Percentiles rank a stretch among this genome's conserved stretches.
Evolutionary conservation across 345 rosid species (phyloP).

Genomic region (Linum lewisii): DNA sequence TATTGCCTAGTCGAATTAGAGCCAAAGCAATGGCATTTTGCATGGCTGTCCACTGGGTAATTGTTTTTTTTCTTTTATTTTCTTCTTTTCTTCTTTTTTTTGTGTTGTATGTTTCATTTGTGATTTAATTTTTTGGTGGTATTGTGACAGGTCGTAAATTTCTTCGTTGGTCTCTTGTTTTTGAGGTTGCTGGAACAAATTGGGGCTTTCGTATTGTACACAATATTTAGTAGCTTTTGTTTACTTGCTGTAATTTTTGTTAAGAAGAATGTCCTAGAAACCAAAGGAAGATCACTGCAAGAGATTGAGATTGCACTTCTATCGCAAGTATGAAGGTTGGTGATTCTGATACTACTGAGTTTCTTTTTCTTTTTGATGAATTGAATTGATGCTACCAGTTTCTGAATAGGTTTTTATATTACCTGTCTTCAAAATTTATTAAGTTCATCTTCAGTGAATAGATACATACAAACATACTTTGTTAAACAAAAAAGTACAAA

Average conservation of each 20-base stretch:
- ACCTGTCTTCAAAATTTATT: no score
- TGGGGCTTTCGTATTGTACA: constrained; percentile 53
- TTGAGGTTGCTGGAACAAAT: constrained; percentile 70
- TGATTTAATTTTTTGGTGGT: constrained; percentile 7
- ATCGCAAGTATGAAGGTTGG: constrained; percentile 34
- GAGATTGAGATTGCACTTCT: constrained; percentile 82
- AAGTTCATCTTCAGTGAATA: no score
- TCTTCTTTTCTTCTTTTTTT: not conserved
- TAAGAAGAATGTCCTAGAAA: constrained; percentile 68
- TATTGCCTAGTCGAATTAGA: constrained; percentile 71
- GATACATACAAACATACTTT: no score
- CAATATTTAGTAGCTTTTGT: constrained; percentile 66
- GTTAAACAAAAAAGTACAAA: no score
- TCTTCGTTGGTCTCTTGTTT: constrained; percentile 80
- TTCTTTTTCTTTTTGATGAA: no score
- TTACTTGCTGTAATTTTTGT: constrained; percentile 58
- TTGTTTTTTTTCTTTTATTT: not conserved
- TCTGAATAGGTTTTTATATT: no score
- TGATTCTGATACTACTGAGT: not conserved
- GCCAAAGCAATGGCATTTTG: constrained; percentile 89
- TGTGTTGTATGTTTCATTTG: not conserved
- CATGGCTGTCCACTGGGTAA: constrained; percentile 95
- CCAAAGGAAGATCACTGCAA: constrained; percentile 87
- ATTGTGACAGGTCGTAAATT: constrained; percentile 74
- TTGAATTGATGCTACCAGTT: no score